Base-by-base conservation (phyloP, 2,329 filamentous ascomycete genomes). In the Thielaviopsis punctulata region DNA sequence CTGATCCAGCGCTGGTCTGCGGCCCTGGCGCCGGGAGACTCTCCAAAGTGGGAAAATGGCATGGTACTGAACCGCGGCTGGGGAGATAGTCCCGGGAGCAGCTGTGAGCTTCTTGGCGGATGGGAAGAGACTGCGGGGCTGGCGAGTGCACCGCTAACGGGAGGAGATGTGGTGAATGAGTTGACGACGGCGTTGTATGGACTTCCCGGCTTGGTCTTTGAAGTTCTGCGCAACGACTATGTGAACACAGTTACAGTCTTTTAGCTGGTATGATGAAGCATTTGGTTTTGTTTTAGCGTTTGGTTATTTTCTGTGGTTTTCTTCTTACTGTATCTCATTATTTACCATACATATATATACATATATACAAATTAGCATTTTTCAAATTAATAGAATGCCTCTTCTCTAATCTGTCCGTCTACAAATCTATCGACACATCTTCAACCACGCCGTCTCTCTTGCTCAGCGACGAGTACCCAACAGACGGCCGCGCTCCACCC, bases 31-130 rank as follows among this genome's bases (percentile, higher is more conserved):
- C 79, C 71, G 15, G 69, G 69, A 44, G 70, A 71, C 4, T 68
- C 70, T 1, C 71, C 68, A 56, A 67, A 70, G 55, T 69, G 71
- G 36, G 76, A 82, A 59, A 68, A 78, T 41, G 79, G 79, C n/a
- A 95, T 95, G 88, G 85, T 92, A 7, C 70, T 95, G 41, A 94
- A 95, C 63, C 74, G 89, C 51, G 89, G 87, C 27, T 93, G 86
- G 85, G 87, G 86, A 21, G 87, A 93, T 60, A 94, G 86, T 59
- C 88, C 89, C 0, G 87, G 88, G 22, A 93, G 85, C 62, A 94
- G 87, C 62, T 86, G 85, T 58, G 88, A 95, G 65, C 75, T 88
- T 52, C 72, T 92, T 0, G 86, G 86, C 4, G 84, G 84, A 0
- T 94, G 86, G 83, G 88, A 94, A 64, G 87, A 92, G 59, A 82